Evolutionary conservation across 2,329 filamentous ascomycete genomes (phyloP).

Genomic region (Colletotrichum sp.): DNA sequence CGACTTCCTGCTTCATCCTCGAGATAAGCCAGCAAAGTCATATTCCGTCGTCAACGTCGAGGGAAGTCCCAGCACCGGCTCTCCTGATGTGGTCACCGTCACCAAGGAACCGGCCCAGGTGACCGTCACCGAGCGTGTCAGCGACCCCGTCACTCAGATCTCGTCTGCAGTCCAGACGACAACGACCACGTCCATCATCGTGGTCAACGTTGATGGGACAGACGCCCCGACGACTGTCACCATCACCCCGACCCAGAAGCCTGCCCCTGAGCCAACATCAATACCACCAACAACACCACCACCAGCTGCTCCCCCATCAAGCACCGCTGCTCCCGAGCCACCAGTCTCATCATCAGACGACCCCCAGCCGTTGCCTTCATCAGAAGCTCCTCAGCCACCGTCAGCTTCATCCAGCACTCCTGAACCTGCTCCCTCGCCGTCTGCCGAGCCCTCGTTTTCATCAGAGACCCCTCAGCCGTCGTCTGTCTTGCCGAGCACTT

Average conservation of each 20-base stretch:
- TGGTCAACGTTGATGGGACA: conserved; percentile 31
- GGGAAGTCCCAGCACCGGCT: conserved; percentile 24
- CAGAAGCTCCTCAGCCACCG: neutral
- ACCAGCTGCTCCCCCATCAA: neutral
- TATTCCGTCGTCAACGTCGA: conserved; percentile 41
- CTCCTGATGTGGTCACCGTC: conserved; percentile 29
- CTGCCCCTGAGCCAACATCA: neutral
- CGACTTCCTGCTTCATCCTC: conserved; percentile 9
- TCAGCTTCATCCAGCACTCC: neutral
- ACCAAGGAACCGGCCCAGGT: conserved; percentile 28
- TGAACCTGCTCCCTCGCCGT: neutral
- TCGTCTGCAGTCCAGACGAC: conserved; percentile 22
- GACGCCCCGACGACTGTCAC: conserved; percentile 4
- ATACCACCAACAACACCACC: neutral
- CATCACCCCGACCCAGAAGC: neutral
- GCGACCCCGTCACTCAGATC: conserved; percentile 28
- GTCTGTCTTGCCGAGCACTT: neutral
- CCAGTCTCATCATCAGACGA: neutral
- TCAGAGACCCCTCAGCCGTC: neutral
- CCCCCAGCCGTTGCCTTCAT: neutral
- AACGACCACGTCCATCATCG: conserved; percentile 31
- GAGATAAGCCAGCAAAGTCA: conserved; percentile 8
- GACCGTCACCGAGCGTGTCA: conserved; percentile 32
- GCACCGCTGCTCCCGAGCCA: neutral
- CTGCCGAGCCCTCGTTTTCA: neutral